Percentiles rank a stretch among this genome's conserved stretches.
These are phyloP conservation scores for Pseudozyma tsukubaensis DNA, from an alignment of 1,284 basidiomycete species.

Conservation along the genomic window DNA sequence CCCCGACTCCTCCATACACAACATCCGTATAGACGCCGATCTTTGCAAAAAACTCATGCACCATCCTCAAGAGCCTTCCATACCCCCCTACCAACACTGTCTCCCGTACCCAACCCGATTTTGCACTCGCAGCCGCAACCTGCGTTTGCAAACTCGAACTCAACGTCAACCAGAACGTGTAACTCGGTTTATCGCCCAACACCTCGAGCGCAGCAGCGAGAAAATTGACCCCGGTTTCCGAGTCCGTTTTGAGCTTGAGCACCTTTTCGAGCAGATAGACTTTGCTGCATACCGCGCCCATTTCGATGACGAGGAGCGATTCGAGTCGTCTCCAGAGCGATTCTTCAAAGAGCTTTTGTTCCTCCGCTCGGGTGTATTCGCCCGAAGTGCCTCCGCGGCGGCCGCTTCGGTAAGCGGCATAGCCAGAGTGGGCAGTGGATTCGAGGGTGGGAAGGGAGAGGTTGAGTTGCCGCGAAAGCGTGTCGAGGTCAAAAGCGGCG, in stretches of 20 bases:
- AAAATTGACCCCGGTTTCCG: constrained; percentile 79
- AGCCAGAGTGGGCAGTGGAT: background rate
- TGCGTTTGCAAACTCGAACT: constrained; percentile 72
- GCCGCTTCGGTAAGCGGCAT: constrained; percentile 49
- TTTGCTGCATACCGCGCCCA: constrained; percentile 79
- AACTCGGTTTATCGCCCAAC: constrained; percentile 88
- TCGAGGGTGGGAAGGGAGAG: constrained; percentile 15
- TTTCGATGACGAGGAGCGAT: constrained; percentile 80
- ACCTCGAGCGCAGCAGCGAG: constrained; percentile 78
- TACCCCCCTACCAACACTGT: constrained; percentile 79
- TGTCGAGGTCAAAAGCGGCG: constrained; percentile 83
- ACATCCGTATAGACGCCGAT: constrained; percentile 89
- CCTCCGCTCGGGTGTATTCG: constrained; percentile 79
- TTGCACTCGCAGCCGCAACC: constrained; percentile 80
- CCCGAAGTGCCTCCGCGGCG: constrained; percentile 77
- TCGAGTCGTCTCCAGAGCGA: constrained; percentile 87
- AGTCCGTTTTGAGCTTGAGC: constrained; percentile 78
- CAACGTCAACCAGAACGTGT: constrained; percentile 88
- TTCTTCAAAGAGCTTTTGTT: constrained; percentile 75
- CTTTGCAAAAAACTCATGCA: constrained; percentile 95
- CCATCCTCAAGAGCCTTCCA: constrained; percentile 83
- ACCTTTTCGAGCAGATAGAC: constrained; percentile 96
- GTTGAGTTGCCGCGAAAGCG: constrained; percentile 83
- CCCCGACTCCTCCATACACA: constrained; percentile 79
- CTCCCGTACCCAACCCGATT: constrained; percentile 80